These are phyloP conservation scores for Talaromyces stipitatus DNA, from an alignment of 495 filamentous ascomycete genomes.

Conservation along the genomic window DNA sequence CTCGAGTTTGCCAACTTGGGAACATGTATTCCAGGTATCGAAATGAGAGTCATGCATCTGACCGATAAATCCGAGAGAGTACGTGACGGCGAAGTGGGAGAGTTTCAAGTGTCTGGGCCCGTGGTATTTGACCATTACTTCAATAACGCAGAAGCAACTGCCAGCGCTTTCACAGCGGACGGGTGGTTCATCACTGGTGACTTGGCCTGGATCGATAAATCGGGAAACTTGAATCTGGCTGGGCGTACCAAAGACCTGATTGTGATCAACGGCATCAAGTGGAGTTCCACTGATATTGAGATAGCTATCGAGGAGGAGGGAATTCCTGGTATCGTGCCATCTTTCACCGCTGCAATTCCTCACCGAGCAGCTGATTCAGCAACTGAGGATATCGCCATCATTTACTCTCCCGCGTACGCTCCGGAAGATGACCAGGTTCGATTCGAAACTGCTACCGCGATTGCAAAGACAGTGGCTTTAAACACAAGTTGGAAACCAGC, in stretches of 20 bases:
- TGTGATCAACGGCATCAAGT: slow-evolving; percentile 47
- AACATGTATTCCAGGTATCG: slow-evolving; percentile 26
- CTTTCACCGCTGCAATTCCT: slow-evolving; percentile 22
- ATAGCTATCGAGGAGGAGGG: slow-evolving; percentile 30
- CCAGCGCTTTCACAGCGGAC: slow-evolving; percentile 56
- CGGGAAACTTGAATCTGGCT: slow-evolving; percentile 47
- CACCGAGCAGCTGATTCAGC: slow-evolving; percentile 14
- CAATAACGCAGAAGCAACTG: slow-evolving; percentile 59
- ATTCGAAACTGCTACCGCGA: neutral
- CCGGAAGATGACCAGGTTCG: neutral
- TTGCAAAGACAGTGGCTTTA: neutral
- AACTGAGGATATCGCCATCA: slow-evolving; percentile 29
- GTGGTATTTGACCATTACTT: slow-evolving; percentile 73
- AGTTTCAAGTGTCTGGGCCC: slow-evolving; percentile 31
- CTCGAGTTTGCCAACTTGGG: slow-evolving; percentile 32
- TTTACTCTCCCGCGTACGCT: slow-evolving; percentile 19
- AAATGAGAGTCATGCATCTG: slow-evolving; percentile 29
- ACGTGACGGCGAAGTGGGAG: slow-evolving; percentile 10
- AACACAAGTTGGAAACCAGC: neutral
- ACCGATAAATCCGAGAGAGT: neutral
- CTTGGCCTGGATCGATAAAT: slow-evolving; percentile 49
- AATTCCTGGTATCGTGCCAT: slow-evolving; percentile 19
- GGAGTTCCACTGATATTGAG: slow-evolving; percentile 33
- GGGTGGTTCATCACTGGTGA: slow-evolving; percentile 86
- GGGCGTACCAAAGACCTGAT: slow-evolving; percentile 50